These are phyloP conservation scores for Saccharomyces eubayanus DNA, from an alignment of 805 yeast species.

Conservation along the genomic window DNA sequence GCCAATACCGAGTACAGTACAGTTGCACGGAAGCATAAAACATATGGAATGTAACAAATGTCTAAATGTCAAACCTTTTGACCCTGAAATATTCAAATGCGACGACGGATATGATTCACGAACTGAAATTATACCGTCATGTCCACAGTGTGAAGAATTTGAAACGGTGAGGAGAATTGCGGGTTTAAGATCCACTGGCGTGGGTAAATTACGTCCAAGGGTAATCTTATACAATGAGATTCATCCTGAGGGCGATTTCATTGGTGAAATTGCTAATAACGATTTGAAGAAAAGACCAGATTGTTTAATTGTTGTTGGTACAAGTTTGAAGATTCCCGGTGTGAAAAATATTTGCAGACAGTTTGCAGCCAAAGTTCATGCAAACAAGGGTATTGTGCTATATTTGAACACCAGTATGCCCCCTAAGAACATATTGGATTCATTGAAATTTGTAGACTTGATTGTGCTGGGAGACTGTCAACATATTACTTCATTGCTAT, in stretches of 20 bases:
- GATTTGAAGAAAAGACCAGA: conserved; percentile 66
- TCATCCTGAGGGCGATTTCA: conserved; percentile 83
- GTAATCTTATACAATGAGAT: conserved; percentile 65
- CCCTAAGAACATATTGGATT: conserved; percentile 39
- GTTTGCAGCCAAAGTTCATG: conserved; percentile 48
- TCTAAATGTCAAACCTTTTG: conserved; percentile 45
- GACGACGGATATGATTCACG: conserved; percentile 18
- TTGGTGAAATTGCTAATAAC: conserved; percentile 62
- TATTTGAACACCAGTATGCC: conserved; percentile 58
- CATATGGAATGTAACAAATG: conserved; percentile 74
- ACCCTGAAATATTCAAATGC: conserved; percentile 42
- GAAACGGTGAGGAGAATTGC: conserved; percentile 48
- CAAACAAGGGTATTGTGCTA: conserved; percentile 49
- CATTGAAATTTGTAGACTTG: conserved; percentile 47
- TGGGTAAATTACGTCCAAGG: conserved; percentile 56
- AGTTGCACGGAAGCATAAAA: conserved; percentile 76
- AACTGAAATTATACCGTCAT: conserved; percentile 38
- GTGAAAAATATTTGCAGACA: conserved; percentile 55
- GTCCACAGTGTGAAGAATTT: conserved; percentile 57
- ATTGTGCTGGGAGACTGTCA: conserved; percentile 63
- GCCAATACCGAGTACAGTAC: conserved; percentile 55
- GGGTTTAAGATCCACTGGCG: conserved; percentile 57
- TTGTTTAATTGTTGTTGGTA: conserved; percentile 73
- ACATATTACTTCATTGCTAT: conserved; percentile 32
- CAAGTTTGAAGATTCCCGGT: conserved; percentile 75